Base-by-base conservation (phyloP, 768 basidiomycete species). In the Leccinum aurantiacum region DNA sequence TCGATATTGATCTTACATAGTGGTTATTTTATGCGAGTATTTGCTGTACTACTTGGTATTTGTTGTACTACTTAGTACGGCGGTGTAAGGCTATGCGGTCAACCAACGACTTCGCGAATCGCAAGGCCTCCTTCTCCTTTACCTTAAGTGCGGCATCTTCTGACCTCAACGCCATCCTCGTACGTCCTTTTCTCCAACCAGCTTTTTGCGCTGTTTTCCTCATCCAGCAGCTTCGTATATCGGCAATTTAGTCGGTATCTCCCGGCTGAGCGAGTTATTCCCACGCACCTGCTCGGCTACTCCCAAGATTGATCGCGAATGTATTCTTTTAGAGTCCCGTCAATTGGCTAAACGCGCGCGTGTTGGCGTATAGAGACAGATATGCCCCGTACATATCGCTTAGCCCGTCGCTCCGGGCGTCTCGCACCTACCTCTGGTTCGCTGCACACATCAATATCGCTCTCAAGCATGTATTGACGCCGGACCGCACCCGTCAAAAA, bases 201-300 rank as follows among this genome's bases (percentile, higher is more conserved):
- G 25, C 25, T 27, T 27, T 27, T 27, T 27, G 25, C 25, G 25
- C 25, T 27, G 25, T 27, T 27, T 27, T 27, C 25, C 25, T 27
- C 25, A 27, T 27, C 25, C 25, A 27, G 25, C 25, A 27, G 25
- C 25, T 27, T 27, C 25, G 25, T 27, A 27, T 27, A 25, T 25
- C 25, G 25, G 25, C 66, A 52, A 73, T 74, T 74, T 67, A 74
- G 38, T 74, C 71, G 71, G 71, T 54, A 60, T 54, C 2, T 41
- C 9, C 71, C 71, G 71, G 25, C 46, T 53, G 47, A 29, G 1
- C 9, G 2, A 25, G 2, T 17, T 31, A 37, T 58, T 74, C 71
- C 57, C 71, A 74, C 72, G 72, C 56, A 51, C 54, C 41, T 19
- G n/a, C n/a, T 44, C 61, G 70, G 70, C 70, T 69, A 58, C 65